A percentile compares a stretch with the other conserved stretches of the same genome.
Evolutionary conservation across 768 basidiomycete genomes (phyloP).

Genomic region (Trametes cinnabarina): DNA sequence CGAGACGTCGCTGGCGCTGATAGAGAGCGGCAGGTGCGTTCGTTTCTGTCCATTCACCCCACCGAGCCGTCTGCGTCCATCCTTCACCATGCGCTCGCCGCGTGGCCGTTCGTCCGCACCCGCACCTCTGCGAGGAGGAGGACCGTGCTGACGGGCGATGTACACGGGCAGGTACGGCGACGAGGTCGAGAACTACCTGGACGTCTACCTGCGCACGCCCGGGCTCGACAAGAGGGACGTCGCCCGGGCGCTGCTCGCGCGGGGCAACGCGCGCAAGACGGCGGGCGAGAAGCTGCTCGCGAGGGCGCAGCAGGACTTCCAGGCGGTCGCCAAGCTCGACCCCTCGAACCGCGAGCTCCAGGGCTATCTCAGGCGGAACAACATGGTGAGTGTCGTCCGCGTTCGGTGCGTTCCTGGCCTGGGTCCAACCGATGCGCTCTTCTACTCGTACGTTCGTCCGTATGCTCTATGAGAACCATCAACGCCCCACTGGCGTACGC

Average conservation of each 20-base stretch:
- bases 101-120: too few relatives aligned
- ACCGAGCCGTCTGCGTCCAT: background rate
- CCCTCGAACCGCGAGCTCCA: constrained; percentile 57
- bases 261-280: constrained; percentile 57
- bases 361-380: constrained; percentile 44
- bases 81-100: too few relatives aligned
- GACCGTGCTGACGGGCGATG: background rate
- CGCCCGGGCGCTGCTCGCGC: constrained; percentile 53
- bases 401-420: background rate
- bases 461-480: too few relatives aligned
- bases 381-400: constrained; percentile 38
- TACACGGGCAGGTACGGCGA: constrained; percentile 57
- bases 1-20: constrained; percentile 33
- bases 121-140: background rate
- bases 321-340: constrained; percentile 56
- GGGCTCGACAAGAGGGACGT: constrained; percentile 50
- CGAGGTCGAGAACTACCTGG: constrained; percentile 63
- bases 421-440: too few relatives aligned
- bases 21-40: constrained; percentile 36
- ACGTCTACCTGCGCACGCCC: constrained; percentile 63
- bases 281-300: constrained; percentile 54
- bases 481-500: too few relatives aligned
- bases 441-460: too few relatives aligned
- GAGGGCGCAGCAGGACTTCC: constrained; percentile 64
- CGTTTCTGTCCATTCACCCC: background rate